These are phyloP conservation scores for Porcisia hertigi DNA, from an alignment of 208 protist species.

Conservation along the genomic window DNA sequence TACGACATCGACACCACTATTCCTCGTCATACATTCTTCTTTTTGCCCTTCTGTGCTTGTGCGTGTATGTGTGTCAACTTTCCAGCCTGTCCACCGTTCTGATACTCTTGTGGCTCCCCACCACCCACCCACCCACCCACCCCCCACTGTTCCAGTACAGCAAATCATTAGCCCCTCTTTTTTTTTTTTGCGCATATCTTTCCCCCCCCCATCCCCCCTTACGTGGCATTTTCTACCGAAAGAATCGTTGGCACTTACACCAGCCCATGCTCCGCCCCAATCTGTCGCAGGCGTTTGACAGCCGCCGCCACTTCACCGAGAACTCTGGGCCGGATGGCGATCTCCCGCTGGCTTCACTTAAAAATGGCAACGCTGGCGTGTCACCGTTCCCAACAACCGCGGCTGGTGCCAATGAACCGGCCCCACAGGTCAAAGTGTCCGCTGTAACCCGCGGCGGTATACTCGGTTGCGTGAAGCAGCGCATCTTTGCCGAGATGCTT, in stretches of 20 bases:
- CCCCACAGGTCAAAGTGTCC: constrained; percentile 12
- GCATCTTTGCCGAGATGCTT: constrained; percentile 64
- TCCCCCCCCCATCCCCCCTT: not conserved
- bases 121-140: too few species aligned
- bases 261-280: not conserved
- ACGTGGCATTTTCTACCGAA: not conserved
- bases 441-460: constrained; percentile 40
- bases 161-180: too few species aligned
- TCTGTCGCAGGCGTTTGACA: not conserved
- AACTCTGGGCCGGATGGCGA: not conserved
- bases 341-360: not conserved
- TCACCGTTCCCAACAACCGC: not conserved
- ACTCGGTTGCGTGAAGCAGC: constrained; percentile 52
- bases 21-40: too few species aligned
- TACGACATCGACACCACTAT: too few species aligned
- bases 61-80: not conserved
- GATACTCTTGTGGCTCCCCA: not conserved
- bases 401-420: not conserved
- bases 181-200: too few species aligned
- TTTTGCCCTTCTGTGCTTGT: not conserved
- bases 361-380: not conserved
- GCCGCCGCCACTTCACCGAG: not conserved
- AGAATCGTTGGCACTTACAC: not conserved
- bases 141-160: not conserved
- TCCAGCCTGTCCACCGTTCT: not conserved